phyloP scores from a whole-genome alignment of 768 basidiomycete species.

The Termitomyces titanicus region DNA sequence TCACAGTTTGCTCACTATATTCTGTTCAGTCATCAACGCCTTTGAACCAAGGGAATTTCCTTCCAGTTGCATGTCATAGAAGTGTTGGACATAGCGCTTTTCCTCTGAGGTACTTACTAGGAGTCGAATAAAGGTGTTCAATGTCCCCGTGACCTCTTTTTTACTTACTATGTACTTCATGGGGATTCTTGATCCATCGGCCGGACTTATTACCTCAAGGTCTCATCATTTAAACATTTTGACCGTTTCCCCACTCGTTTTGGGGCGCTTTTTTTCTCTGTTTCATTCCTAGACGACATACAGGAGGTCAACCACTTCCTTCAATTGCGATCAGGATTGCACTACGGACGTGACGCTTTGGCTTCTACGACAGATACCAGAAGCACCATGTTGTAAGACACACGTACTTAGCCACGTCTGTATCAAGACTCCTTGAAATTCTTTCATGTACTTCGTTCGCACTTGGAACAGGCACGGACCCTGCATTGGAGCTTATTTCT shows the following conservation, averaged over 20 bases:
- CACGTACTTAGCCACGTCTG: too few species aligned
- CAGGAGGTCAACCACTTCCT: background rate
- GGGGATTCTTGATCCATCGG: too few species aligned
- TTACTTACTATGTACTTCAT: background rate
- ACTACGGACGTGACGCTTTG: background rate
- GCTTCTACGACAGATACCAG: too few species aligned
- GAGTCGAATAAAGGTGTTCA: background rate
- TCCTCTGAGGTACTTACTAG: background rate
- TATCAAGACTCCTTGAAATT: background rate
- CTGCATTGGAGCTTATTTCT: background rate
- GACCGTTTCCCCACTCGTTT: background rate
- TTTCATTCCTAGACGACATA: background rate
- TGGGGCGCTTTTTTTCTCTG: background rate
- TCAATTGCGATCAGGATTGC: background rate
- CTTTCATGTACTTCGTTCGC: too few species aligned
- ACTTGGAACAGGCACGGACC: background rate
- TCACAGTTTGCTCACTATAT: background rate
- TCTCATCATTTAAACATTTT: background rate
- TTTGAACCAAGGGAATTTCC: too few species aligned
- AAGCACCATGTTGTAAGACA: too few species aligned
- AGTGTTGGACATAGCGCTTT: background rate
- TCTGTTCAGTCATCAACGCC: background rate
- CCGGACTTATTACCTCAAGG: background rate
- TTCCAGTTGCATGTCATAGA: background rate
- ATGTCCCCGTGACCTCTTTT: background rate